Conservation (phyloP, 768 basidiomycete species). For the Hygrophoropsis aurantiaca region DNA sequence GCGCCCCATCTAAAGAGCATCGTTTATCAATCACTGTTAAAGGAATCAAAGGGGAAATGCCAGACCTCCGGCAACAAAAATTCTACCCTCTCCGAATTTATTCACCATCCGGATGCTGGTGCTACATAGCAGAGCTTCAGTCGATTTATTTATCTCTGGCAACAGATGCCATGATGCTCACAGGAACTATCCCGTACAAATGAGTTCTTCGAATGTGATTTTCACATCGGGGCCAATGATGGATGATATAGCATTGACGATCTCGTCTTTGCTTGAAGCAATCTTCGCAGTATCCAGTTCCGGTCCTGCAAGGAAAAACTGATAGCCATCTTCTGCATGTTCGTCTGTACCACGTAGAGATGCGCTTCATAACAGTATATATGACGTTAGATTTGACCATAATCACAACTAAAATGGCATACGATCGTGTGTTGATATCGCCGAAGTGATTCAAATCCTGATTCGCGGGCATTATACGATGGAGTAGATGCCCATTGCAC, state of each 20-base stretch:
- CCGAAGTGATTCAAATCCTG: too few species aligned
- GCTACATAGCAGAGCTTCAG: neutral
- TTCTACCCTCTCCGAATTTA: slow-evolving; percentile 10
- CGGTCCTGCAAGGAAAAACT: slow-evolving; percentile 27
- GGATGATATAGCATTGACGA: slow-evolving; percentile 14
- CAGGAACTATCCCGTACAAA: slow-evolving; percentile 22
- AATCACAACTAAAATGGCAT: too few species aligned
- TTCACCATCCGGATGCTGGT: slow-evolving; percentile 11
- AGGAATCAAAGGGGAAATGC: neutral
- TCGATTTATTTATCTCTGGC: too few species aligned
- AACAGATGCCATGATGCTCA: neutral
- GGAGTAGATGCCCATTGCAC: too few species aligned
- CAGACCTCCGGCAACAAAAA: slow-evolving; percentile 16
- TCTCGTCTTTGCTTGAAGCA: slow-evolving; percentile 13
- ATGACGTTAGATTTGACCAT: slow-evolving; percentile 21
- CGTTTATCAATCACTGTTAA: neutral
- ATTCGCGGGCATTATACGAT: too few species aligned
- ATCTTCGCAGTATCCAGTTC: slow-evolving; percentile 20
- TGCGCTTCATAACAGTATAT: too few species aligned
- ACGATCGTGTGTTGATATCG: too few species aligned
- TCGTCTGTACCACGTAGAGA: slow-evolving; percentile 29
- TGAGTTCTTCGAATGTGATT: slow-evolving; percentile 21
- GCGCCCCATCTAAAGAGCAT: slow-evolving; percentile 9
- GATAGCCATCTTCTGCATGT: slow-evolving; percentile 25
- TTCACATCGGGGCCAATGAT: slow-evolving; percentile 25